Evolutionary conservation across 2,329 filamentous ascomycete genomes (phyloP).

Genomic region (Penicillium paneum): DNA sequence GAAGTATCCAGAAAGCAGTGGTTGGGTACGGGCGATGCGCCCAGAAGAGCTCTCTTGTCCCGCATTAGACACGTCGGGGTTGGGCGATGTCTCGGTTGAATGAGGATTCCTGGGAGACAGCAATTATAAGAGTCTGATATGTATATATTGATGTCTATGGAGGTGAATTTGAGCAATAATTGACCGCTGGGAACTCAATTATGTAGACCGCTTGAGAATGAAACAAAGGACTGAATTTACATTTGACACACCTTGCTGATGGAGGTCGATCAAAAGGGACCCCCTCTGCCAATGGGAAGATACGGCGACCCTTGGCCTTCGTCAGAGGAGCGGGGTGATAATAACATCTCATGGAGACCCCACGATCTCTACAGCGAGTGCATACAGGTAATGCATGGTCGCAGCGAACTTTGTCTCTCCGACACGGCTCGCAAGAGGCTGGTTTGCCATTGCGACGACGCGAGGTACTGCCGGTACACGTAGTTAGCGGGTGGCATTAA

Average conservation of each 20-base stretch:
- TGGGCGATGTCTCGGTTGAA: constrained; percentile 2
- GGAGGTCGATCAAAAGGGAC: constrained; percentile 12
- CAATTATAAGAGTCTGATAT: neutral
- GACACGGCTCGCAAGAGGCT: constrained; percentile 34
- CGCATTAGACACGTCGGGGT: neutral
- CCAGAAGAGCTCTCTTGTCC: constrained; percentile 4
- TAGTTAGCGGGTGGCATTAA: neutral
- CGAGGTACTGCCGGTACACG: constrained; percentile 9
- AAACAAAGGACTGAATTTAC: neutral
- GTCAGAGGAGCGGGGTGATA: constrained; percentile 36
- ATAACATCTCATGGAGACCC: constrained; percentile 22
- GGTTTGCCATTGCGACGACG: constrained; percentile 32
- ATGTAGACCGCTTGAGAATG: neutral
- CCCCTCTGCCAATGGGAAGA: constrained; percentile 11
- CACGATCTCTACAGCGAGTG: constrained; percentile 27
- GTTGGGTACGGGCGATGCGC: constrained; percentile 6
- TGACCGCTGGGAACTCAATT: neutral
- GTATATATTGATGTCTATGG: neutral
- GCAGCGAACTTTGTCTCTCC: constrained; percentile 33
- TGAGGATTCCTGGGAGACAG: neutral
- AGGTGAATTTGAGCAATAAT: neutral
- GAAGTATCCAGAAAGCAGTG: constrained; percentile 30
- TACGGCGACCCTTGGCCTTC: constrained; percentile 10
- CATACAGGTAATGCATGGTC: constrained; percentile 30
- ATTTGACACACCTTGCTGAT: constrained; percentile 6